Evolutionary conservation across 225 moss, liverwort and hornwort species (phyloP).

Genomic region (Pseudisothecium myosuroides): DNA sequence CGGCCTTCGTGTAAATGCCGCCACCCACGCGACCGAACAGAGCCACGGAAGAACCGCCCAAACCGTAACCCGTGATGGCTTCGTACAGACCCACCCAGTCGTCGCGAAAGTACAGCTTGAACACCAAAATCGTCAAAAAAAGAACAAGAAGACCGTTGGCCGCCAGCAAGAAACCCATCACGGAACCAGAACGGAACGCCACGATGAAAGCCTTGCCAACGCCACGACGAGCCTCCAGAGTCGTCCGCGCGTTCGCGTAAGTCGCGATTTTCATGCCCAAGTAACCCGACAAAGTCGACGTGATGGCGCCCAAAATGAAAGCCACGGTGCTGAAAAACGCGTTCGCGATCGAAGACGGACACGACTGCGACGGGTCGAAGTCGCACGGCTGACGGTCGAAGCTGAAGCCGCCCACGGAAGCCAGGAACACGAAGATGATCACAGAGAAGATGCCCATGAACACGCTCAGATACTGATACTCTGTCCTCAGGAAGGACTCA

Average conservation of each 20-base stretch:
- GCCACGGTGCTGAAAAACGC: constrained; percentile 72
- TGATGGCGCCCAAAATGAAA: constrained; percentile 64
- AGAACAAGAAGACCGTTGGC: constrained; percentile 56
- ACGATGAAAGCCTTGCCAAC: constrained; percentile 70
- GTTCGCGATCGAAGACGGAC: constrained; percentile 45
- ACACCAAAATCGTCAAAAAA: constrained; percentile 59
- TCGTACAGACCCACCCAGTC: constrained; percentile 86
- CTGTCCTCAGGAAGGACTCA: constrained; percentile 58
- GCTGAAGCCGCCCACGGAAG: constrained; percentile 72
- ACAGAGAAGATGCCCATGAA: constrained; percentile 86
- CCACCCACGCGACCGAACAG: constrained; percentile 52
- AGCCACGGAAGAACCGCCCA: constrained; percentile 42
- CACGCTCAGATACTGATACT: constrained; percentile 60
- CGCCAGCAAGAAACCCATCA: constrained; percentile 80
- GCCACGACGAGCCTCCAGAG: constrained; percentile 63
- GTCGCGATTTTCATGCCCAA: constrained; percentile 88
- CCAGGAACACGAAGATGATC: constrained; percentile 75
- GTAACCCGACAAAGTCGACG: constrained; percentile 66
- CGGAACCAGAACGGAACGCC: constrained; percentile 74
- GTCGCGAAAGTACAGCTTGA: constrained; percentile 60
- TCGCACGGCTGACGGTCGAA: constrained; percentile 23
- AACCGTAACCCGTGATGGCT: constrained; percentile 55
- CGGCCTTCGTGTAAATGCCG: constrained; percentile 64
- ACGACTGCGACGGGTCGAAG: constrained; percentile 14
- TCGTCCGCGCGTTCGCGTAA: constrained; percentile 82